These are phyloP conservation scores for Boletellus ananas DNA, from an alignment of 768 basidiomycete genomes.

Conservation along the genomic window DNA sequence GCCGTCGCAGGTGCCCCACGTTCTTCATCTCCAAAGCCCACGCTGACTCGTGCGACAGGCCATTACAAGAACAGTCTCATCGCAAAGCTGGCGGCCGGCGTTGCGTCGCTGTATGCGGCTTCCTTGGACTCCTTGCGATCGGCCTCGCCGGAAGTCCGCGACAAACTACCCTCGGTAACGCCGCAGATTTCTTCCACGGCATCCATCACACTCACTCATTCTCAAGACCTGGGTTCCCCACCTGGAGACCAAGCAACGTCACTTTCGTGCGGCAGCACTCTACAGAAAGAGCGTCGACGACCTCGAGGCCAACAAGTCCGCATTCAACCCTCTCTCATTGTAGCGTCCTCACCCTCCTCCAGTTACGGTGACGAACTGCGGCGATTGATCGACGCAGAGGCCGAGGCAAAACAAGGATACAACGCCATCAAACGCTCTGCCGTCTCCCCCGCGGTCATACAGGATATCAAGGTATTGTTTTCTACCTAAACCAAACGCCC, in stretches of 20 bases:
- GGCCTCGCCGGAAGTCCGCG: conserved; percentile 41
- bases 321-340: not conserved
- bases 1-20: conserved; percentile 66
- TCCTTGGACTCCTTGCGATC: conserved; percentile 44
- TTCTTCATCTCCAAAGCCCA: not conserved
- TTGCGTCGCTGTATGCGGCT: conserved; percentile 61
- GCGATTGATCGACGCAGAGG: conserved; percentile 65
- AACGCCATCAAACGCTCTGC: conserved; percentile 61
- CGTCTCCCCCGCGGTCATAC: conserved; percentile 58
- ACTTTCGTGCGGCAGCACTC: conserved; percentile 88
- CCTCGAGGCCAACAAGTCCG: conserved; percentile 67
- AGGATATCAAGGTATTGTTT: conserved; percentile 69
- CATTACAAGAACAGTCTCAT: conserved; percentile 79
- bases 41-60: not conserved
- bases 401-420: conserved; percentile 65
- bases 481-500: not conserved
- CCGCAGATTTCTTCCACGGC: not conserved
- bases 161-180: conserved; percentile 54
- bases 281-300: conserved; percentile 89
- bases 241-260: conserved; percentile 74
- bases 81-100: conserved; percentile 77
- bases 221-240: conserved; percentile 70
- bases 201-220: conserved; percentile 10
- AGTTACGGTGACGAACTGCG: conserved; percentile 90
- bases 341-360: conserved; percentile 9